These are phyloP conservation scores for Arctium lappa DNA, from an alignment of 129 eudicot species.

Conservation along the genomic window DNA sequence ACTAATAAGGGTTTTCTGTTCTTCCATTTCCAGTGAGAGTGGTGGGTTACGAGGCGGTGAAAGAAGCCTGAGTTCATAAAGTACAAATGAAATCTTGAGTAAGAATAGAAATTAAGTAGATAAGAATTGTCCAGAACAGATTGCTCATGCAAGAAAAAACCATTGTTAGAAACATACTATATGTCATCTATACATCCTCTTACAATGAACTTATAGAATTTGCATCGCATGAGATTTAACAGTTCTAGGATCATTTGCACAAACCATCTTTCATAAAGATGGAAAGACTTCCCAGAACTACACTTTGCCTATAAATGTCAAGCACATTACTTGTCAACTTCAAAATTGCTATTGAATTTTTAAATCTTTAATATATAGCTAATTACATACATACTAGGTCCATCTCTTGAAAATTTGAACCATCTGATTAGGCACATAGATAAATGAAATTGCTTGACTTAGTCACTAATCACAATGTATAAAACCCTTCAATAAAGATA, in stretches of 20 bases:
- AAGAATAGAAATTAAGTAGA: neutral
- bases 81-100: neutral
- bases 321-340: neutral
- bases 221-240: neutral
- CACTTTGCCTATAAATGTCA: neutral
- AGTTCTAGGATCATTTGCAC: neutral
- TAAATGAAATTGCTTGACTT: neutral
- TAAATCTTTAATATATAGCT: neutral
- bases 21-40: conserved; percentile 39
- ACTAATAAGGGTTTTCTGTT: conserved; percentile 19
- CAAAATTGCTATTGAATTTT: neutral
- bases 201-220: neutral
- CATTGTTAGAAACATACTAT: neutral
- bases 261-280: neutral
- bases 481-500: neutral
- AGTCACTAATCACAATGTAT: neutral
- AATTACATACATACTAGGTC: neutral
- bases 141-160: neutral
- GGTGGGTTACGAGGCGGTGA: conserved; percentile 46
- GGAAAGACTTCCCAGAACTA: neutral
- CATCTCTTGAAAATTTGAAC: neutral
- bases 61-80: conserved; percentile 60
- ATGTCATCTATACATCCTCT: neutral
- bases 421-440: neutral
- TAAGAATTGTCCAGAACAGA: neutral